Evolutionary conservation across 768 basidiomycete genomes (phyloP).

Genomic region (Filobasidium floriforme): DNA sequence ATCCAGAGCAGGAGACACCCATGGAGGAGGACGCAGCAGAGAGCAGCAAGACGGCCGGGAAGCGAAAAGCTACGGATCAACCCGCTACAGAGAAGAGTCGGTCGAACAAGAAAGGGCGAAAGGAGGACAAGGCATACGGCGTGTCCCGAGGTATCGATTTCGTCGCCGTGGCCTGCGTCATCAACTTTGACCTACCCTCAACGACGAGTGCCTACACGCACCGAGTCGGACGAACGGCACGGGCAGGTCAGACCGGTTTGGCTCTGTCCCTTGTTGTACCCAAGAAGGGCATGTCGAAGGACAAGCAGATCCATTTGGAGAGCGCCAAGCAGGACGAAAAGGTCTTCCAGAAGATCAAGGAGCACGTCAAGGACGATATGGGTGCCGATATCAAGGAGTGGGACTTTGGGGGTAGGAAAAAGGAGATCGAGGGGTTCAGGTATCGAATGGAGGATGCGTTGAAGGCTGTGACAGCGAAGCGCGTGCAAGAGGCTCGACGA

Average conservation of each 20-base stretch:
- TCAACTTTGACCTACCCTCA: slow-evolving; percentile 95
- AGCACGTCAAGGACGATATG: slow-evolving; percentile 56
- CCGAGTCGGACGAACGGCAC: slow-evolving; percentile 90
- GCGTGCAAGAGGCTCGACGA: slow-evolving; percentile 80
- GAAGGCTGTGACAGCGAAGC: slow-evolving; percentile 73
- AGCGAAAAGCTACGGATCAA: slow-evolving; percentile 21
- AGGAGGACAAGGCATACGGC: slow-evolving; percentile 69
- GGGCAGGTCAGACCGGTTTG: slow-evolving; percentile 88
- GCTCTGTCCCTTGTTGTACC: slow-evolving; percentile 78
- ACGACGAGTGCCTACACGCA: slow-evolving; percentile 85
- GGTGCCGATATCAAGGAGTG: slow-evolving; percentile 71
- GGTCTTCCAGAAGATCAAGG: slow-evolving; percentile 69
- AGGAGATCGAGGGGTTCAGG: slow-evolving; percentile 85
- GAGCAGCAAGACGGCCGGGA: slow-evolving; percentile 18
- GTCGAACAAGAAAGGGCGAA: slow-evolving; percentile 26
- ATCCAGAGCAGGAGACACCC: slow-evolving; percentile 25
- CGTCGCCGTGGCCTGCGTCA: slow-evolving; percentile 88
- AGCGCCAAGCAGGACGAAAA: slow-evolving; percentile 68
- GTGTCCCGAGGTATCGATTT: slow-evolving; percentile 96
- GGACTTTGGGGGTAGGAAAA: slow-evolving; percentile 77
- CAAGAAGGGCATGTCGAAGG: slow-evolving; percentile 43
- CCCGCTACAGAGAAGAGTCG: background rate
- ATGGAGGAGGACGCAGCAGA: slow-evolving; percentile 33
- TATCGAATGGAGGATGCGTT: slow-evolving; percentile 98
- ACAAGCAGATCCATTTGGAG: slow-evolving; percentile 58